Percentiles rank a stretch among this genome's conserved stretches.
Conservation (phyloP, 176 grass and related monocot genomes). For the Musa acuminata region DNA sequence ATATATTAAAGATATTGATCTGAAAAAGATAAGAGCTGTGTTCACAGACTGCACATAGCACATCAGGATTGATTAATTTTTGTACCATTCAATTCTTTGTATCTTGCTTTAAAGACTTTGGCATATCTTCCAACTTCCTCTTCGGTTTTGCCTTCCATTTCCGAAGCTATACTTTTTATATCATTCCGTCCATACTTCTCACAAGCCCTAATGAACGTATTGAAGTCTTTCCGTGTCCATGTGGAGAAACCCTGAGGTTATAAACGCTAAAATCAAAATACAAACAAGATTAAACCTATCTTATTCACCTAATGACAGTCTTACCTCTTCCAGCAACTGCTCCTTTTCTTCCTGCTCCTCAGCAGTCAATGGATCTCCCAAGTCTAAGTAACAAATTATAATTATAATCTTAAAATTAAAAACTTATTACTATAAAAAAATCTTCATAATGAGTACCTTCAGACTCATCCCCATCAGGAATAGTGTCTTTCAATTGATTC, state of each 20-base stretch:
- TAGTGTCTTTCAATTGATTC: slow-evolving; percentile 77
- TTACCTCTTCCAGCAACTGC: slow-evolving; percentile 67
- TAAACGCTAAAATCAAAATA: slow-evolving; percentile 16
- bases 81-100: slow-evolving; percentile 86
- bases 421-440: neutral
- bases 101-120: slow-evolving; percentile 77
- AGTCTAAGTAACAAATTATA: slow-evolving; percentile 32
- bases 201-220: slow-evolving; percentile 86
- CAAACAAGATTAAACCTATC: neutral
- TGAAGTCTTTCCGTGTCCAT: slow-evolving; percentile 93
- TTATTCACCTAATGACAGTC: neutral
- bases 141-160: slow-evolving; percentile 93
- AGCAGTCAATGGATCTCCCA: slow-evolving; percentile 63
- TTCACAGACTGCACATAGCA: neutral
- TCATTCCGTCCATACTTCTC: slow-evolving; percentile 96
- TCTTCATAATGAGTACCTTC: slow-evolving; percentile 46
- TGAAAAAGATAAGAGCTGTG: slow-evolving; percentile 5
- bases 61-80: neutral
- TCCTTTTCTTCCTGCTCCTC: slow-evolving; percentile 94
- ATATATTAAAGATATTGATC: neutral
- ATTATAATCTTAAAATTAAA: neutral
- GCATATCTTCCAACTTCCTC: slow-evolving; percentile 95
- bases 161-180: slow-evolving; percentile 81
- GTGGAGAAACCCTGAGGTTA: slow-evolving; percentile 72
- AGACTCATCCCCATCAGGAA: slow-evolving; percentile 67